Evolutionary conservation across 2,329 filamentous ascomycete genomes (phyloP), one percentile per base, ranked within the genome.

Genomic region (Thelonectria blattea): DNA sequence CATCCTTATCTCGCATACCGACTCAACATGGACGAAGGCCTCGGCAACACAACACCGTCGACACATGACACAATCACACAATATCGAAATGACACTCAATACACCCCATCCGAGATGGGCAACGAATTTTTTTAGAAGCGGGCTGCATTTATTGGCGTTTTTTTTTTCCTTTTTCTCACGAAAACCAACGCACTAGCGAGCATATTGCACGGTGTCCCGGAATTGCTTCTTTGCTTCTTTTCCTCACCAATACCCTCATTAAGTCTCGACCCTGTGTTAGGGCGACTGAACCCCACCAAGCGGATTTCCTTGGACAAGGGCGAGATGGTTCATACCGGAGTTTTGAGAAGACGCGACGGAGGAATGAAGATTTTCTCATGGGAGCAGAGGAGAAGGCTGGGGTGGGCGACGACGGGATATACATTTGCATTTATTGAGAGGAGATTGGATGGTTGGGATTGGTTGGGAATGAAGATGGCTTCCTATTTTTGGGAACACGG

Each of bases 101-200:
- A 63, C 61, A 58, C 66, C 50, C 56, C 56, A 59, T 54, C 64
- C 52, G 53, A 61, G 56, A 68, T 64, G 62, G 65, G 65, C 39
- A 53, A 66, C 68, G 52, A 66, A 64, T 60, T 67, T 67, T 60
- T 67, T 24, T 67, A 68, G 65, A 66, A 70, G 66, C 66, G 64
- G 58, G 48, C 56, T 56, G 65, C 68, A 70, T 67, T 63, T 66
- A 61, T 63, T 62, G 64, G 68, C 67, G 66, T 68, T 53, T 53
- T 54, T 20, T 57, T 30, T 52, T 45, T 30, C 6, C 22, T 30
- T 30, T 30, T 49, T 51, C 34, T 24, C 24, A 57, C 24, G 47
- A 63, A 55, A 63, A 47, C 20, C 30, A 55, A 65, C 58, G 60
- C 58, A 59, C 63, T 58, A 61, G 49, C 24, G 46, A 42, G 65